Percentiles rank a stretch among this genome's conserved stretches.
phyloP scores from a whole-genome alignment of 306 rosid species.

The Quercus aquifolioides region DNA sequence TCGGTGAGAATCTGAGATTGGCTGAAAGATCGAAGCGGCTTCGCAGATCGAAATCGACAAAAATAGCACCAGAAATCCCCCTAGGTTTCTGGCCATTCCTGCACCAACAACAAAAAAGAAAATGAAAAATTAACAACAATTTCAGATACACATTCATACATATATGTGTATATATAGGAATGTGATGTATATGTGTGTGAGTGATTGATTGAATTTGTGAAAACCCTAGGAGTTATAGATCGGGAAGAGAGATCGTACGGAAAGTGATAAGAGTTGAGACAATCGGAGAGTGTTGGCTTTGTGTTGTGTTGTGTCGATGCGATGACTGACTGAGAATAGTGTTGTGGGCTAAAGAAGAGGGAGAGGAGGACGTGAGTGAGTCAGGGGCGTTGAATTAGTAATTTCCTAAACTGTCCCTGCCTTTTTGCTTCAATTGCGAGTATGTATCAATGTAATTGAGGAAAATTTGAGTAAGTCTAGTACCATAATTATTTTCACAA shows the following conservation, averaged over 20 bases:
- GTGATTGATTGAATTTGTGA: neutral
- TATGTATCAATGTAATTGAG: too few relatives aligned
- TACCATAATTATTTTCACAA: too few relatives aligned
- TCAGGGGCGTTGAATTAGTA: neutral
- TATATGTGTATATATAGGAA: neutral
- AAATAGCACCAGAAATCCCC: constrained; percentile 50
- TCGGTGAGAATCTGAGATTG: constrained; percentile 83
- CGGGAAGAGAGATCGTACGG: constrained; percentile 27
- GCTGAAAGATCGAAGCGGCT: constrained; percentile 48
- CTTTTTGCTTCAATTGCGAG: neutral
- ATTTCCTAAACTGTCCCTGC: neutral
- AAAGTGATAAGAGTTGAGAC: constrained; percentile 5
- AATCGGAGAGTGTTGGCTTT: neutral
- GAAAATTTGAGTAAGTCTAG: too few relatives aligned
- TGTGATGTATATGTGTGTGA: neutral
- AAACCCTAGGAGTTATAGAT: constrained; percentile 30
- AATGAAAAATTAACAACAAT: neutral
- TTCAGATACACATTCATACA: neutral
- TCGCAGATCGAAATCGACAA: constrained; percentile 47
- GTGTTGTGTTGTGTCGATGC: constrained; percentile 23
- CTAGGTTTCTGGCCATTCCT: constrained; percentile 75
- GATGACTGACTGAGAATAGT: constrained; percentile 32
- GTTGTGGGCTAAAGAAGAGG: neutral
- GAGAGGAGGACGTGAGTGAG: neutral
- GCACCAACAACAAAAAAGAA: constrained; percentile 21